Conservation (phyloP, 2,329 filamentous ascomycete genomes). For the Tetracladium maxilliforme region DNA sequence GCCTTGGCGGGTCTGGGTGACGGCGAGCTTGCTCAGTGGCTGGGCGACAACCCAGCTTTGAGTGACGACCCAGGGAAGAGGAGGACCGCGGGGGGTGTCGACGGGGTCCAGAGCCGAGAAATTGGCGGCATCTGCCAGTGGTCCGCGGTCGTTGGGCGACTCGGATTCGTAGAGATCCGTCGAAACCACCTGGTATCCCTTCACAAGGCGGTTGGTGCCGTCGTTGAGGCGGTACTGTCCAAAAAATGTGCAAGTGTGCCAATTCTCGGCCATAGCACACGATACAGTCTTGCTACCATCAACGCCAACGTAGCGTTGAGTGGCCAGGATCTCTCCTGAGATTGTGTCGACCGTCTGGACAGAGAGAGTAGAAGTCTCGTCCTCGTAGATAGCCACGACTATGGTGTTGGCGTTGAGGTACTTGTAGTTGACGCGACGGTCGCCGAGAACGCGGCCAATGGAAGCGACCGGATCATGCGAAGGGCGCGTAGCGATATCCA, state of each 20-base stretch:
- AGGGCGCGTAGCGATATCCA: constrained; percentile 52
- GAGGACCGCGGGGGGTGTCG: constrained; percentile 34
- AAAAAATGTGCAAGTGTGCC: too few relatives aligned
- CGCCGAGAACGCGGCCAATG: constrained; percentile 83
- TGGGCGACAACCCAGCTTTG: constrained; percentile 72
- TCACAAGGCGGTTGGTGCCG: constrained; percentile 40
- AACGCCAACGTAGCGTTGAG: constrained; percentile 55
- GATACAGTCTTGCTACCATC: constrained; percentile 61
- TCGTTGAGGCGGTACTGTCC: constrained; percentile 69
- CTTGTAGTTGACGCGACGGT: constrained; percentile 92
- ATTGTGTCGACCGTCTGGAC: constrained; percentile 76
- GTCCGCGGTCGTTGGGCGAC: constrained; percentile 69
- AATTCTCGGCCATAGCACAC: constrained; percentile 81
- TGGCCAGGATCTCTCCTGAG: constrained; percentile 66
- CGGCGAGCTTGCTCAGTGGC: constrained; percentile 63
- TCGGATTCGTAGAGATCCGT: constrained; percentile 86
- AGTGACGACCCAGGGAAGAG: constrained; percentile 60
- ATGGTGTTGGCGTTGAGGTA: constrained; percentile 83
- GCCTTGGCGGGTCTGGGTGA: constrained; percentile 83
- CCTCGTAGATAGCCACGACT: constrained; percentile 55
- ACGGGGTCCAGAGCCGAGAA: constrained; percentile 64
- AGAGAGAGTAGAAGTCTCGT: constrained; percentile 41
- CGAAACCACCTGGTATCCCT: constrained; percentile 75
- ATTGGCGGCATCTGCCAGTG: constrained; percentile 53
- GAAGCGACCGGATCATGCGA: constrained; percentile 80